These are phyloP conservation scores for Candida corydali DNA, from an alignment of 805 yeast genomes.

Conservation along the genomic window DNA sequence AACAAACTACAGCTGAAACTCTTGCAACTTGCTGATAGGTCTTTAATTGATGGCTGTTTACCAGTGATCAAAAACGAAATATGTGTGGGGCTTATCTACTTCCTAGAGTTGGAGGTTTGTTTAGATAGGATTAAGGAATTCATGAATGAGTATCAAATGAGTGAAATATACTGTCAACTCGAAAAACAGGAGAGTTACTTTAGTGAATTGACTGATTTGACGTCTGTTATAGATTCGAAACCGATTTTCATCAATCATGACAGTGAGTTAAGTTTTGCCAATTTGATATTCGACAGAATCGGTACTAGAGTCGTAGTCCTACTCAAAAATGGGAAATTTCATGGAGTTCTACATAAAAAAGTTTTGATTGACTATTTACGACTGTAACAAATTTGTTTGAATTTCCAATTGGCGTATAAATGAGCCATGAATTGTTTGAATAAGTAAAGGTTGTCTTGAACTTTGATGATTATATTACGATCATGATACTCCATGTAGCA, in stretches of 20 bases:
- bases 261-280: conserved; percentile 48
- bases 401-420: conserved; percentile 9
- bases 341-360: conserved; percentile 52
- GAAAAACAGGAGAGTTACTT: conserved; percentile 19
- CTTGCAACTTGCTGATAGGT: conserved; percentile 31
- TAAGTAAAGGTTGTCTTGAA: conserved; percentile 9
- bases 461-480: neutral
- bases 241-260: conserved; percentile 47
- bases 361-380: conserved; percentile 43
- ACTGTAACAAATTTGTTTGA: conserved; percentile 5
- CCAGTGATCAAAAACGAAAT: conserved; percentile 37
- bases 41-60: conserved; percentile 50
- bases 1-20: conserved; percentile 31
- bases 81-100: conserved; percentile 45
- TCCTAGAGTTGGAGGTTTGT: conserved; percentile 49
- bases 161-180: conserved; percentile 28
- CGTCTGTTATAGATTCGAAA: conserved; percentile 38
- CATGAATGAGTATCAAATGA: conserved; percentile 20
- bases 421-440: conserved; percentile 11
- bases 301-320: conserved; percentile 49
- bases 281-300: conserved; percentile 47
- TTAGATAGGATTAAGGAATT: conserved; percentile 40
- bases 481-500: conserved; percentile 10
- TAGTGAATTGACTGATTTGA: conserved; percentile 34
- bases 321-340: conserved; percentile 41